Evolutionary conservation across 176 grass and related monocot species (phyloP).

Genomic region (Carex parvula): DNA sequence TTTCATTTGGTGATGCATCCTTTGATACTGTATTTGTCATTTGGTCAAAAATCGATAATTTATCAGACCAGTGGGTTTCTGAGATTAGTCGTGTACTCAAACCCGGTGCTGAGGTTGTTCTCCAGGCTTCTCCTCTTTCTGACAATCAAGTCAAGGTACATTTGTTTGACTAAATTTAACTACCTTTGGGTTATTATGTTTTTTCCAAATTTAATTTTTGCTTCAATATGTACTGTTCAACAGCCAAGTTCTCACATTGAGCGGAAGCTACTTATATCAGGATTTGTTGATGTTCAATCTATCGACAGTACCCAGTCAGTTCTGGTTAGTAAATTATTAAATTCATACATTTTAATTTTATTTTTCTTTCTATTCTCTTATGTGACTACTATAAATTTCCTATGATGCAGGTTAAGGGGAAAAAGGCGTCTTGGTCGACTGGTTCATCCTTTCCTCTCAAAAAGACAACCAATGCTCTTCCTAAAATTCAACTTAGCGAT

Average conservation of each 20-base stretch:
- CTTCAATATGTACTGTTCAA: slow-evolving; percentile 13
- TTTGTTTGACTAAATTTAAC: background rate
- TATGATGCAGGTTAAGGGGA: slow-evolving; percentile 59
- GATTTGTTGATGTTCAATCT: slow-evolving; percentile 66
- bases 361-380: background rate
- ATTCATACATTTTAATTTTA: background rate
- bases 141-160: slow-evolving; percentile 52
- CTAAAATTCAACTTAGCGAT: slow-evolving; percentile 67
- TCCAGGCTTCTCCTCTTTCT: slow-evolving; percentile 39
- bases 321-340: slow-evolving; percentile 39
- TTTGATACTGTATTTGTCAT: slow-evolving; percentile 55
- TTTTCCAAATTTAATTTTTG: background rate
- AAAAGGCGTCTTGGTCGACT: slow-evolving; percentile 73
- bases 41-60: slow-evolving; percentile 41
- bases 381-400: background rate
- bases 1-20: slow-evolving; percentile 51
- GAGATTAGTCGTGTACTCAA: slow-evolving; percentile 69
- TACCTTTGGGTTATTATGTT: background rate
- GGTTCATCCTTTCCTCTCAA: slow-evolving; percentile 84
- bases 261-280: slow-evolving; percentile 69
- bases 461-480: slow-evolving; percentile 51
- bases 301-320: slow-evolving; percentile 39
- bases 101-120: slow-evolving; percentile 52
- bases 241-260: slow-evolving; percentile 53
- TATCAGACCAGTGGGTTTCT: slow-evolving; percentile 45